Conservation (phyloP, 352 stramenopile genomes). For the Sclerospora graminicola region DNA sequence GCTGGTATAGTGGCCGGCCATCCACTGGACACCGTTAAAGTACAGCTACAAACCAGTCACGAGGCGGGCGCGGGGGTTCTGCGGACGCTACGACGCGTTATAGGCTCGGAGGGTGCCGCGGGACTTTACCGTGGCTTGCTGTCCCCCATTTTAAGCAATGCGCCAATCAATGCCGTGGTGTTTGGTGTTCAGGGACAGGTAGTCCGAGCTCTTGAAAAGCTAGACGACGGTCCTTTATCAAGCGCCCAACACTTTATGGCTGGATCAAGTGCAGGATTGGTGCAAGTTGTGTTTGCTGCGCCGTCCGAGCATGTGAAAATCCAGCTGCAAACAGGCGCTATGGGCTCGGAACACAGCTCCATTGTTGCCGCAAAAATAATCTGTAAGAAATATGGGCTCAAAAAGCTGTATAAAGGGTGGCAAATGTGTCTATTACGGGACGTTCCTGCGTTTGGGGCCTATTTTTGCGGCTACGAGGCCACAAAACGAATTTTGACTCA, state of each 20-base stretch:
- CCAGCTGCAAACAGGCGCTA: conserved; percentile 57
- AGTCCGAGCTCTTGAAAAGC: conserved; percentile 27
- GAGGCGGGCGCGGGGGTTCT: conserved; percentile 25
- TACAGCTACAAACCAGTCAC: conserved; percentile 62
- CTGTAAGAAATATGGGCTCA: conserved; percentile 24
- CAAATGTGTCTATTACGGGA: conserved; percentile 60
- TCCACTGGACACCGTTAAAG: conserved; percentile 82
- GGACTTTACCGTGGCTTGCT: conserved; percentile 70
- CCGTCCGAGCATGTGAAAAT: conserved; percentile 81
- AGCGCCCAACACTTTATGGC: conserved; percentile 44
- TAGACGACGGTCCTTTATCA: conserved; percentile 19
- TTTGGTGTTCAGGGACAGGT: conserved; percentile 69
- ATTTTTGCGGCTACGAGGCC: conserved; percentile 77
- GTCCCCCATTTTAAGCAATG: conserved; percentile 73
- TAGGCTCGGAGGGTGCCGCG: conserved; percentile 39
- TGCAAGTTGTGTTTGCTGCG: conserved; percentile 61
- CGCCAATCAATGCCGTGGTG: conserved; percentile 77
- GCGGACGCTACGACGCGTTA: conserved; percentile 40
- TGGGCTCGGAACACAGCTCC: conserved; percentile 37
- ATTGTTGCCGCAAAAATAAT: conserved; percentile 40
- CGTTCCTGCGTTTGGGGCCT: conserved; percentile 67
- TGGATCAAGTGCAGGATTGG: conserved; percentile 44
- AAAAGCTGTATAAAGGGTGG: conserved; percentile 57
- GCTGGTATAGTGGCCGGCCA: conserved; percentile 71
- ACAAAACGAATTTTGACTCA: conserved; percentile 43